Percentiles rank a stretch among this genome's conserved stretches.
phyloP scores from a whole-genome alignment of 202 grass and related monocot genomes.

The Schoenoplectus triqueter region DNA sequence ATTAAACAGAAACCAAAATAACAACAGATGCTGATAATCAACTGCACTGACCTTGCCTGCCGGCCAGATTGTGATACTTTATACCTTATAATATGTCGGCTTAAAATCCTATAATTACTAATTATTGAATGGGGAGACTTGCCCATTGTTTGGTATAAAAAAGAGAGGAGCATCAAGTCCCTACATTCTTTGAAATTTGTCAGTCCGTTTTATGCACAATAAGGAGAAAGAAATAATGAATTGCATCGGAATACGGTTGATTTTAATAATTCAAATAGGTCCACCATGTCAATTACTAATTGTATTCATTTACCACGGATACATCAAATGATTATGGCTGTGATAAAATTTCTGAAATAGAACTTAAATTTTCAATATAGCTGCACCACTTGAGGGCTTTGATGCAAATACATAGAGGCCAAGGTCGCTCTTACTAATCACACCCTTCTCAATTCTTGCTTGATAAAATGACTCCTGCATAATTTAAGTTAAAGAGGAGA shows the following conservation, averaged over 20 bases:
- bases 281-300: conserved; percentile 13
- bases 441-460: conserved; percentile 66
- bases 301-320: conserved; percentile 34
- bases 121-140: too few relatives aligned
- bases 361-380: conserved; percentile 75
- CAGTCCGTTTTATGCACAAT: background rate
- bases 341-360: conserved; percentile 38
- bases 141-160: too few relatives aligned
- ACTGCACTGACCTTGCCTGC: too few relatives aligned
- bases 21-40: too few relatives aligned
- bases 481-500: background rate
- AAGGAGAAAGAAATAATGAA: background rate
- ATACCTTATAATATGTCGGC: too few relatives aligned
- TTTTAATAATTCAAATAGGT: conserved; percentile 30
- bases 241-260: conserved; percentile 1
- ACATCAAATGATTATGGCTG: conserved; percentile 17
- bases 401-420: conserved; percentile 86
- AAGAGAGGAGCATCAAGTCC: background rate
- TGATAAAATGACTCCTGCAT: conserved; percentile 79
- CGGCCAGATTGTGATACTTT: too few relatives aligned
- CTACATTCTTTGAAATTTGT: background rate
- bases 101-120: too few relatives aligned
- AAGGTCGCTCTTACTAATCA: conserved; percentile 66
- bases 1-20: too few relatives aligned
- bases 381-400: conserved; percentile 93